Conservation (phyloP, 352 stramenopile genomes). For the Phytophthora fragariae region DNA sequence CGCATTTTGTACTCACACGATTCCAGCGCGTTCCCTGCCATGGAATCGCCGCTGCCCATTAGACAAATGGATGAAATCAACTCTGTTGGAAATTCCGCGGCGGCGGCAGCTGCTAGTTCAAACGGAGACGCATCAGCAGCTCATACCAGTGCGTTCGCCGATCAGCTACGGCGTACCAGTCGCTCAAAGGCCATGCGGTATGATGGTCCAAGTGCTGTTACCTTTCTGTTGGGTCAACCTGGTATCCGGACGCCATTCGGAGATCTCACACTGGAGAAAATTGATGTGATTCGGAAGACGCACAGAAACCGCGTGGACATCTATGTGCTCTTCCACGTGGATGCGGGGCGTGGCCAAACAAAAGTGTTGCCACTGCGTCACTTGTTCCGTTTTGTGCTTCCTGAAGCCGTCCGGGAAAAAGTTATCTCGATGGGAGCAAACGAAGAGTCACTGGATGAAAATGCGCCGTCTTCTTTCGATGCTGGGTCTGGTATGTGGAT, state of each 20-base stretch:
- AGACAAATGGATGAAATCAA: slow-evolving; percentile 34
- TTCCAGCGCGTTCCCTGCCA: slow-evolving; percentile 55
- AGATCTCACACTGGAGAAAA: slow-evolving; percentile 83
- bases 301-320: slow-evolving; percentile 65
- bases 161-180: slow-evolving; percentile 29
- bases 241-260: slow-evolving; percentile 80
- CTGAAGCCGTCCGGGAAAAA: slow-evolving; percentile 63
- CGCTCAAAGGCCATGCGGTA: slow-evolving; percentile 69
- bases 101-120: slow-evolving; percentile 5
- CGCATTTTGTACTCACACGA: slow-evolving; percentile 64
- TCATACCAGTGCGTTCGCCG: slow-evolving; percentile 32
- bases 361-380: slow-evolving; percentile 75
- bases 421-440: slow-evolving; percentile 75
- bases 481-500: slow-evolving; percentile 44
- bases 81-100: slow-evolving; percentile 1
- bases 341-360: slow-evolving; percentile 53
- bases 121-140: slow-evolving; percentile 11
- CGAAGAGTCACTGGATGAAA: slow-evolving; percentile 76
- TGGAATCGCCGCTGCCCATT: slow-evolving; percentile 37
- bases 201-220: slow-evolving; percentile 69
- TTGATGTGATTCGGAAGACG: slow-evolving; percentile 77
- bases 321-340: slow-evolving; percentile 82
- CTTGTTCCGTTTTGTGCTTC: slow-evolving; percentile 83
- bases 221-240: slow-evolving; percentile 69
- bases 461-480: slow-evolving; percentile 70